Evolutionary conservation across 371 early-diverging fungal genomes (phyloP).

Genomic region (Apophysomyces trapeziformis): DNA sequence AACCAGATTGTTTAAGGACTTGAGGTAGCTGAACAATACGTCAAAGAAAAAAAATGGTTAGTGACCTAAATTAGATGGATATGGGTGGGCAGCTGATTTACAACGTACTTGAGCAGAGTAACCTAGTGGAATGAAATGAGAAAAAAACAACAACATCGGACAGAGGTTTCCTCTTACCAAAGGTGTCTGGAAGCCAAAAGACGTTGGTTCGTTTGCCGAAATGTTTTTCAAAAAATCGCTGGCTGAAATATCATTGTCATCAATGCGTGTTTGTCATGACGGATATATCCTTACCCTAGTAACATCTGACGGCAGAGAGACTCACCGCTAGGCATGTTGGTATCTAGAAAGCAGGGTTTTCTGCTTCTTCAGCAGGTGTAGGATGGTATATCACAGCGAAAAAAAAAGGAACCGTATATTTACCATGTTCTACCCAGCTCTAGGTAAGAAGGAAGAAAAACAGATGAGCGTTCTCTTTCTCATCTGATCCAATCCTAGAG

Average conservation of each 20-base stretch:
- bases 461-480: not conserved
- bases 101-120: slow-evolving; percentile 52
- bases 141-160: too few species aligned
- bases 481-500: not conserved
- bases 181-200: slow-evolving; percentile 97
- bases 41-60: not conserved
- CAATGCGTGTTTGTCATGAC: too few species aligned
- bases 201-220: slow-evolving; percentile 83
- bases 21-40: slow-evolving; percentile 77
- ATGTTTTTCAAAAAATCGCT: slow-evolving; percentile 83
- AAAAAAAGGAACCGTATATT: not conserved
- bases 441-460: slow-evolving; percentile 11
- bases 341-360: slow-evolving; percentile 69
- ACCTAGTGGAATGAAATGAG: slow-evolving; percentile 18
- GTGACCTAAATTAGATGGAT: too few species aligned
- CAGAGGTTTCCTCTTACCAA: slow-evolving; percentile 54
- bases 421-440: slow-evolving; percentile 62
- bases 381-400: too few species aligned
- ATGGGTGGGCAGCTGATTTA: not conserved
- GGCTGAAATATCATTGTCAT: slow-evolving; percentile 39
- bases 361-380: too few species aligned
- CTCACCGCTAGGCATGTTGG: slow-evolving; percentile 96
- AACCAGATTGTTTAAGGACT: slow-evolving; percentile 79
- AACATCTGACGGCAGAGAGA: slow-evolving; percentile 93
- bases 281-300: slow-evolving; percentile 56